These are phyloP conservation scores for Globisporangium megalacanthum DNA, from an alignment of 352 stramenopile genomes.

Conservation along the genomic window DNA sequence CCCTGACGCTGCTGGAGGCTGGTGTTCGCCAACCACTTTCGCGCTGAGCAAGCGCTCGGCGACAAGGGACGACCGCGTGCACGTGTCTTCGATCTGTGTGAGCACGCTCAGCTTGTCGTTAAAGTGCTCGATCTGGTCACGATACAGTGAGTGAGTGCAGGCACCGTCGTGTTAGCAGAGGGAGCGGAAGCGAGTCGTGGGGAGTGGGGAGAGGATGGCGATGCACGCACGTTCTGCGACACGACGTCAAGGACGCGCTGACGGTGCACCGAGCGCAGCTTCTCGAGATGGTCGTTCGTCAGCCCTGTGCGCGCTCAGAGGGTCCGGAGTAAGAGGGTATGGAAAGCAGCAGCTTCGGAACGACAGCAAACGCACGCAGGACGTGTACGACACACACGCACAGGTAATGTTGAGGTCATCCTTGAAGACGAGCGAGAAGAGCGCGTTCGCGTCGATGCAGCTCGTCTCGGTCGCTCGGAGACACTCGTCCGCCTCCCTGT, in stretches of 20 bases:
- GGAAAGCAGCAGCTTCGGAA: neutral
- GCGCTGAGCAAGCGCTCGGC: slow-evolving; percentile 29
- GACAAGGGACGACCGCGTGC: slow-evolving; percentile 25
- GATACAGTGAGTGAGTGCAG: neutral
- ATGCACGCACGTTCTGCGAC: slow-evolving; percentile 30
- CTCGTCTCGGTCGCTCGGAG: slow-evolving; percentile 45
- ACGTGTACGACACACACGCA: slow-evolving; percentile 16
- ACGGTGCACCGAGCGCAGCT: slow-evolving; percentile 40
- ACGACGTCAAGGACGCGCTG: slow-evolving; percentile 51
- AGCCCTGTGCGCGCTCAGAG: slow-evolving; percentile 30
- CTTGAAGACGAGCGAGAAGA: slow-evolving; percentile 75
- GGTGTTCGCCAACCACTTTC: neutral
- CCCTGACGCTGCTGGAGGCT: too few species aligned
- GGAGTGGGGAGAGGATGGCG: too few species aligned
- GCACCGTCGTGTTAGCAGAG: neutral
- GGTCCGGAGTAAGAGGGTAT: too few species aligned
- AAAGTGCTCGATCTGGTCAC: slow-evolving; percentile 28
- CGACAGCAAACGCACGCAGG: too few species aligned
- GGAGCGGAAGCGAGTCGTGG: too few species aligned
- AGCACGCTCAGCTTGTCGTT: slow-evolving; percentile 59
- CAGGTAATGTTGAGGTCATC: slow-evolving; percentile 77
- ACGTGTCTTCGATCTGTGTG: slow-evolving; percentile 44
- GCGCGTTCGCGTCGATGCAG: slow-evolving; percentile 61
- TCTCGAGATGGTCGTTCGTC: slow-evolving; percentile 59
- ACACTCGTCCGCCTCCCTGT: slow-evolving; percentile 41